Conservation (phyloP, 208 protist genomes). For the Acanthamoeba healyi region DNA sequence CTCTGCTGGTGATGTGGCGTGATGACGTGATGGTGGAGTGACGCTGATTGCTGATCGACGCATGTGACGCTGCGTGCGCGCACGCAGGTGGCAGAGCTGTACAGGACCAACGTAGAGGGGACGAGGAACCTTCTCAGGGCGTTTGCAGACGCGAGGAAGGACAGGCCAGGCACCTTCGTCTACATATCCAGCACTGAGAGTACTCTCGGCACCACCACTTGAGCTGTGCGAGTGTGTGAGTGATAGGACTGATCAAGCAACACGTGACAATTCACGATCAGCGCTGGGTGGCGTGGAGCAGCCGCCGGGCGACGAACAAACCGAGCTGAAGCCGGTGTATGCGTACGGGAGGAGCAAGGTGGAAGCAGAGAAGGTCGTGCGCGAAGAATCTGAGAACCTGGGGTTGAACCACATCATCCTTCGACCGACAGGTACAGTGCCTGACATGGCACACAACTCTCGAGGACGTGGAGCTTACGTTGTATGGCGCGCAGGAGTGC, state of each 20-base stretch:
- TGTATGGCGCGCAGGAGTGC: neutral
- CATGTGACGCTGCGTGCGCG: neutral
- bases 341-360: slow-evolving; percentile 66
- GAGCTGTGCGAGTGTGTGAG: too few relatives aligned
- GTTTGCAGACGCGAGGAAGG: neutral
- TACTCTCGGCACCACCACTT: neutral
- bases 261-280: neutral
- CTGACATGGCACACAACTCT: too few relatives aligned
- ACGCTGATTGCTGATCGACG: neutral
- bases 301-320: slow-evolving; percentile 38
- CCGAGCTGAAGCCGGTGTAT: slow-evolving; percentile 11
- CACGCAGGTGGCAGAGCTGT: neutral
- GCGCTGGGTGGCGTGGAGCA: slow-evolving; percentile 30
- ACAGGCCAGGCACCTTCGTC: slow-evolving; percentile 44
- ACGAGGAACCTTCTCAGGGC: slow-evolving; percentile 15
- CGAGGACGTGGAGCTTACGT: too few relatives aligned
- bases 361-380: slow-evolving; percentile 40
- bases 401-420: slow-evolving; percentile 44
- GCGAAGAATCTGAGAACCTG: neutral
- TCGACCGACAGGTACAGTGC: slow-evolving; percentile 11
- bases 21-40: too few relatives aligned
- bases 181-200: slow-evolving; percentile 59
- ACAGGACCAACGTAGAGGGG: slow-evolving; percentile 46
- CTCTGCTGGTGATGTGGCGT: too few relatives aligned
- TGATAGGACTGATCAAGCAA: too few relatives aligned